A percentile compares a stretch with the other conserved stretches of the same genome.
Conservation (phyloP, 371 early-diverging fungal genomes). For the Mucor plumbeus region DNA sequence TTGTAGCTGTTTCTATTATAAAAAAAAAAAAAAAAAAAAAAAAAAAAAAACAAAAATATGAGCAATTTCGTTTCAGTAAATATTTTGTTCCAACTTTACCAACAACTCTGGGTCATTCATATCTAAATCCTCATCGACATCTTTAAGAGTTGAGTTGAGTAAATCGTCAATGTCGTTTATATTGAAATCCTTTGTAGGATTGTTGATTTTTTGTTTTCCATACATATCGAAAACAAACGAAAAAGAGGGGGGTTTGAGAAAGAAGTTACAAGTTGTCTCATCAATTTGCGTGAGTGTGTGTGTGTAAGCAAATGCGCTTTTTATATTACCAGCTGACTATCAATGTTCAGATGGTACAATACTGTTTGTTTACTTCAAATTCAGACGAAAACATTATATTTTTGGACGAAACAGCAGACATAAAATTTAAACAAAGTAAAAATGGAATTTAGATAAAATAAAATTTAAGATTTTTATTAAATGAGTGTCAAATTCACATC, state of each 20-base stretch:
- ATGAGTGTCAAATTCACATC: no score
- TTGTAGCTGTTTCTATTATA: constrained; percentile 51
- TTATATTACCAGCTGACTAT: no score
- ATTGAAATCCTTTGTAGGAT: constrained; percentile 25
- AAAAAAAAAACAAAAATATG: not conserved
- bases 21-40: no score
- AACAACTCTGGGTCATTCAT: constrained; percentile 55
- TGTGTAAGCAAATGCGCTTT: no score
- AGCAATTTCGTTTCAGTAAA: not conserved
- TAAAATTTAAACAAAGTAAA: no score
- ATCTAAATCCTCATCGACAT: constrained; percentile 42
- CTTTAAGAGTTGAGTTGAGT: constrained; percentile 26
- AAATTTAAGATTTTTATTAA: no score
- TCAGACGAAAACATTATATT: no score
- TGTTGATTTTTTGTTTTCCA: not conserved
- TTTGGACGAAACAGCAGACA: no score
- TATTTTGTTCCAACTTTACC: constrained; percentile 29
- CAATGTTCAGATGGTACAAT: no score
- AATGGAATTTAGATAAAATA: no score
- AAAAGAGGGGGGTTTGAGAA: not conserved
- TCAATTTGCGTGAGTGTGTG: no score
- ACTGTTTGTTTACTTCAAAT: no score
- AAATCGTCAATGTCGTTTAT: constrained; percentile 22
- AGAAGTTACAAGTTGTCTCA: not conserved
- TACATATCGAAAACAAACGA: not conserved